Base-by-base conservation (phyloP, 179 eudicot species). In the Drosera spatulata region DNA sequence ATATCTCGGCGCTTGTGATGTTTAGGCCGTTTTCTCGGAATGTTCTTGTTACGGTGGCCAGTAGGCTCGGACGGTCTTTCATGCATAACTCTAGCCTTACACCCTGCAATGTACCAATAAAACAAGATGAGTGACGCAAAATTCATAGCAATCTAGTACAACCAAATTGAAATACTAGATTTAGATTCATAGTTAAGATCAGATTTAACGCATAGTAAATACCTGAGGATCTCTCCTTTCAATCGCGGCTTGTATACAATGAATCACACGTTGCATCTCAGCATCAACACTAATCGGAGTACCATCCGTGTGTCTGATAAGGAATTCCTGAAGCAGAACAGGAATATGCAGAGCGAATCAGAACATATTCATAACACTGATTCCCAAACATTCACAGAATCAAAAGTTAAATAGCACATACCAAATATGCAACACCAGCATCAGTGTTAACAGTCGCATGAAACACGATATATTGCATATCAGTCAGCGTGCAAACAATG, bases 271-370 rank as follows among this genome's bases (percentile, higher is more conserved):
- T 60, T 88, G 85, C 72, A 80, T 80, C 70, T 91, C 98, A 1
- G 98, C 95, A 54, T 88, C 96, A 3, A 89, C 88, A 58, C 85
- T 79, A 58, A 91, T 86, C 15, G 96, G 96, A 42, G 83, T 82
- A 44, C 91, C 96, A 66, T 91, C 96, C 58, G 69, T 50, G 70
- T 88, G 98, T 62, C 80, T 85, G 41, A 88, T 84, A 66, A 81
- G 86, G 73, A 91, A 91, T 70, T 91, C 98, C 98, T 91, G 83
- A 50, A 53, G n/a, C 53, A 50, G 50, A 11, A 46, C 53, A 11
- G 4, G 4, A 50, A 15, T 15, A 50, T 50, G 10, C 7, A 45
- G 10, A 10, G 10, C 7, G 10, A 6, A 45, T 6, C 8, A 4
- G 13, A 50, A 50, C 13, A 10, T n/a, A 50, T 15, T 15, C 4